Evolutionary conservation across 2,329 filamentous ascomycete genomes (phyloP).

Genomic region (Magnaporthiopsis incrustans): DNA sequence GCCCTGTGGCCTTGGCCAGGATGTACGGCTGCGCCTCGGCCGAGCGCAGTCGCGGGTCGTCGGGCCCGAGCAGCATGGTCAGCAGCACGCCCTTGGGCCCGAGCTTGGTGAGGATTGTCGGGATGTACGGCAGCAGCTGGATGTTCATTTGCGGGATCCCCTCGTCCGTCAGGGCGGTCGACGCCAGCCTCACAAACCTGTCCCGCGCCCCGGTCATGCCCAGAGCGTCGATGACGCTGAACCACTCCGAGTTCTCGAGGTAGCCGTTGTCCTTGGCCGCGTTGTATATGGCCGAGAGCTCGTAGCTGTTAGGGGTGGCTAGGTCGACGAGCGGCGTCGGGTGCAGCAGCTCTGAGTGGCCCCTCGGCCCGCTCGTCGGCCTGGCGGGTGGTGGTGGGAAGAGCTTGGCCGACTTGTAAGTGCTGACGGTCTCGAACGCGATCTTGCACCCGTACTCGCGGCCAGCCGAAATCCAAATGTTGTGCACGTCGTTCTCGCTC

Average conservation of each 20-base stretch:
- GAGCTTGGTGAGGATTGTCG: conserved; percentile 76
- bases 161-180: conserved; percentile 58
- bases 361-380: conserved; percentile 20
- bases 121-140: conserved; percentile 81
- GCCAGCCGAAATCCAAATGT: conserved; percentile 55
- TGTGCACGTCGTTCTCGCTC: conserved; percentile 54
- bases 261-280: conserved; percentile 59
- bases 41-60: conserved; percentile 59
- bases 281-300: conserved; percentile 71
- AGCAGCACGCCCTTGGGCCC: conserved; percentile 69
- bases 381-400: conserved; percentile 38
- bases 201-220: conserved; percentile 66
- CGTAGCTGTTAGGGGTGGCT: conserved; percentile 74
- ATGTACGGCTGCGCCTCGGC: conserved; percentile 61
- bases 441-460: conserved; percentile 49
- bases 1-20: conserved; percentile 51
- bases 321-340: conserved; percentile 61
- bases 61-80: conserved; percentile 58
- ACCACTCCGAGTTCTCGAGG: conserved; percentile 67
- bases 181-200: conserved; percentile 62
- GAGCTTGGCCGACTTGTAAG: conserved; percentile 63
- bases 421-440: conserved; percentile 85
- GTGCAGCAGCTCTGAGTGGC: conserved; percentile 31
- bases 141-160: conserved; percentile 79
- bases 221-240: conserved; percentile 68